Evolutionary conservation across 257 asterid genomes (phyloP).

Genomic region (Solanum chmielewskii): DNA sequence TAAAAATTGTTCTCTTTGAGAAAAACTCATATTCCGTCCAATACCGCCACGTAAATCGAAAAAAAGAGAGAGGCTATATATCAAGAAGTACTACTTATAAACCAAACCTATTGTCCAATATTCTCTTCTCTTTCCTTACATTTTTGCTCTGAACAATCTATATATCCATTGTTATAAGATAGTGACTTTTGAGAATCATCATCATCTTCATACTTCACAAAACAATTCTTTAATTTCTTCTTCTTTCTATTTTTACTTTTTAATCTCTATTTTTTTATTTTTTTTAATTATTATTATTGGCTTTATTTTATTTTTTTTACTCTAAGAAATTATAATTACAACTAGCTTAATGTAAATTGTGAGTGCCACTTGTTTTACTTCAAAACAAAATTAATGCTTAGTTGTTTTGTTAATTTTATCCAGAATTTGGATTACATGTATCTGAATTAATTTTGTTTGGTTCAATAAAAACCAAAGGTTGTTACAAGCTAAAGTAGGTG

Average conservation of each 20-base stretch:
- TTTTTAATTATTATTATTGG: background rate
- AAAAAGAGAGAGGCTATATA: background rate
- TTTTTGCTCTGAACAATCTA: conserved; percentile 6
- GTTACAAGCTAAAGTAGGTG: conserved; percentile 6
- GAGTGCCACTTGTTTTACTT: conserved; percentile 23
- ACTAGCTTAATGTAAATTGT: background rate
- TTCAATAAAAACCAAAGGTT: conserved; percentile 14
- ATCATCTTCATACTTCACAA: conserved; percentile 16
- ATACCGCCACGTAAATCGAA: background rate
- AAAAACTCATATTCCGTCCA: too few relatives aligned
- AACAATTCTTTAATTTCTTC: background rate
- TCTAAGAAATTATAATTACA: background rate
- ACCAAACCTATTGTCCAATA: background rate
- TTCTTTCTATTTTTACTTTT: background rate
- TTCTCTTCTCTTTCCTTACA: background rate
- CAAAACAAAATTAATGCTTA: background rate
- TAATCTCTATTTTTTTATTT: background rate
- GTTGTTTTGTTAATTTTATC: conserved; percentile 13
- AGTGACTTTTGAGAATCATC: conserved; percentile 21
- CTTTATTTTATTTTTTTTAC: background rate
- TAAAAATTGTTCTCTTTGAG: accelerated
- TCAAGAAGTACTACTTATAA: background rate
- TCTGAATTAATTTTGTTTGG: conserved; percentile 12
- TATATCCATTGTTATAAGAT: conserved; percentile 22
- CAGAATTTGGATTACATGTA: conserved; percentile 12